Conservation (phyloP, 805 yeast species). For the Limtongia smithiae region DNA sequence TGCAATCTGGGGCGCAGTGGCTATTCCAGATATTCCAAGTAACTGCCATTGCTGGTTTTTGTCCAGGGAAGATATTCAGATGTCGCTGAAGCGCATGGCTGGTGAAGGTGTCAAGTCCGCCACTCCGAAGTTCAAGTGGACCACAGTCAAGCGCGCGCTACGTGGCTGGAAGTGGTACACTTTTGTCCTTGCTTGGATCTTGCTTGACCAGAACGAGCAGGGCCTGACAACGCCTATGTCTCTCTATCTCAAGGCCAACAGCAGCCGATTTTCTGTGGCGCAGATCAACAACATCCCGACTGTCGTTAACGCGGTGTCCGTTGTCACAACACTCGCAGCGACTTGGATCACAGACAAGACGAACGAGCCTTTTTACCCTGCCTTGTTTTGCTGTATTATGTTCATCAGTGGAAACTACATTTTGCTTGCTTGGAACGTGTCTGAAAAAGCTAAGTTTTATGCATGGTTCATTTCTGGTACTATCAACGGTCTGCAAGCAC, state of each 20-base stretch:
- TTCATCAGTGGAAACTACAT: constrained; percentile 39
- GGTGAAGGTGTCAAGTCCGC: constrained; percentile 33
- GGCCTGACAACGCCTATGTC: constrained; percentile 8
- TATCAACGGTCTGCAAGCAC: constrained; percentile 9
- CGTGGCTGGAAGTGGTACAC: constrained; percentile 37
- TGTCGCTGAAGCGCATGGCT: constrained; percentile 36
- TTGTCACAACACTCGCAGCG: constrained; percentile 41
- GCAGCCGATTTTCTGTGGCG: constrained; percentile 33
- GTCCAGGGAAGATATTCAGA: constrained; percentile 34
- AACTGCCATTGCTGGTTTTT: constrained; percentile 37
- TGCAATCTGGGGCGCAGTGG: constrained; percentile 41
- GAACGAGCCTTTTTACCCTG: constrained; percentile 38
- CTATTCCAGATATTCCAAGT: constrained; percentile 55
- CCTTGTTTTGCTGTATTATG: constrained; percentile 37
- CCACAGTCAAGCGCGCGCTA: constrained; percentile 32
- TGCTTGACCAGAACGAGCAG: constrained; percentile 34
- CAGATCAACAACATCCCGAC: constrained; percentile 45
- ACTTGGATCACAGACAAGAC: constrained; percentile 19
- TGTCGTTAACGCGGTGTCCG: constrained; percentile 42
- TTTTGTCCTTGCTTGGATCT: constrained; percentile 38
- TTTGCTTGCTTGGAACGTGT: constrained; percentile 54
- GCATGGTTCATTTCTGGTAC: constrained; percentile 41
- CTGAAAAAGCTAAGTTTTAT: constrained; percentile 56
- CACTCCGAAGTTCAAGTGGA: constrained; percentile 25
- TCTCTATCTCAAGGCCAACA: constrained; percentile 14